Evolutionary conservation across 306 rosid genomes (phyloP), one percentile per base, ranked within the genome.

Genomic region (Gastrolobium bilobum): DNA sequence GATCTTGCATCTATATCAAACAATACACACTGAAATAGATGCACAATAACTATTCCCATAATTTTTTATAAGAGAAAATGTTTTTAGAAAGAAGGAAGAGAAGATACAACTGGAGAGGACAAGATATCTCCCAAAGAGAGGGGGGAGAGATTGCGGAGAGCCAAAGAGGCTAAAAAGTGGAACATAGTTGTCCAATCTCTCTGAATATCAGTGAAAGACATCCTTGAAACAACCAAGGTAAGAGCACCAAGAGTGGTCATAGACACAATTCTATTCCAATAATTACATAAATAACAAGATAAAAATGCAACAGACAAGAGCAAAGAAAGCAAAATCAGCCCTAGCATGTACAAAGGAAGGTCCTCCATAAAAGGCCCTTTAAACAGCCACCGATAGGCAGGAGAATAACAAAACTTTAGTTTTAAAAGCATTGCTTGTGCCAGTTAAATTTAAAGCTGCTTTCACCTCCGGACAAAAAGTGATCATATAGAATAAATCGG

Each of bases 11-110:
- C 39, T 29, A 53, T 35, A 61, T 11, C 37, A 5, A 65, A 63
- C 11, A 59, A 67, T 54, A 46, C 79, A 46, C 54, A 57, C 39
- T 53, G 59, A 39, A 69, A 65, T 33, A 26, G 57, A 70, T 50
- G 13, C 42, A 51, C 34, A 10, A 26, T 20, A 47, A 60, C 31
- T 69, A 73, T 52, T 6, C 66, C 54, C 29, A 56, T 3, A 9
- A 44, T 7, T 48, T 14, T 10, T 37, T 29, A 14, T 9, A 37
- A 71, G n/a, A 71, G 8, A 26, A 29, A 9, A 13, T 2, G 1
- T 3, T 47, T 37, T 3, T 2, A 1, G 10, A 33, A 47, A 35
- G 26, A 69, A 42, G 4, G 20, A 42, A 56, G 34, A 44, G 14
- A 68, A 5, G 35, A 33, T 3, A 20, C 58, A 7, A 46, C 3